phyloP scores from a whole-genome alignment of 805 yeast species.

The Metschnikowia arizonensis region DNA sequence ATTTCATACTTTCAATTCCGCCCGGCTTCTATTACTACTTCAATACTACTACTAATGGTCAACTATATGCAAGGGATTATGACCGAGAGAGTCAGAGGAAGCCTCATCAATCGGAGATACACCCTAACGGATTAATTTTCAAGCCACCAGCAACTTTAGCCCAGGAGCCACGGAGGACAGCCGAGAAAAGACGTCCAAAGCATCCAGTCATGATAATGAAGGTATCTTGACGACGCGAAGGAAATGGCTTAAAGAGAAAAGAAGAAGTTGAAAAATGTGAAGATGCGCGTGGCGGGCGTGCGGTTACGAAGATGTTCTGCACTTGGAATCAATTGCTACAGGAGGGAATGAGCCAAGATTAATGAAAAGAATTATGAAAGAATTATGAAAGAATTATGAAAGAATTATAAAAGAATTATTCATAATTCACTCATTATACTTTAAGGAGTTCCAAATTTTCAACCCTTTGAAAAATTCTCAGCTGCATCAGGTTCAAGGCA shows the following conservation, averaged over 20 bases:
- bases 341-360: no score
- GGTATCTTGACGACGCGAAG: conserved; percentile 17
- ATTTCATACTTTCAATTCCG: no score
- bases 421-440: no score
- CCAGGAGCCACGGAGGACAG: conserved; percentile 15
- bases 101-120: conserved; percentile 52
- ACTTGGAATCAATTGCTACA: no score
- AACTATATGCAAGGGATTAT: conserved; percentile 42
- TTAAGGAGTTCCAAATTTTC: no score
- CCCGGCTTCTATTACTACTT: no score
- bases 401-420: no score
- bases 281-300: background rate
- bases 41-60: background rate
- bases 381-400: no score
- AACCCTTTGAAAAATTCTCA: no score
- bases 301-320: no score
- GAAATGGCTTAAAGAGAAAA: conserved; percentile 15
- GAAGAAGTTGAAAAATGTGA: background rate
- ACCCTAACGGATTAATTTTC: conserved; percentile 29
- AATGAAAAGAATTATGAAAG: no score
- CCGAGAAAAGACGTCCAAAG: conserved; percentile 17
- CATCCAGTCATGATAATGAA: conserved; percentile 14
- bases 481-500: no score
- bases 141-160: conserved; percentile 13
- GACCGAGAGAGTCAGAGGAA: conserved; percentile 46